Conservation (phyloP, 352 stramenopile genomes). For the Globisporangium echinulatum region DNA sequence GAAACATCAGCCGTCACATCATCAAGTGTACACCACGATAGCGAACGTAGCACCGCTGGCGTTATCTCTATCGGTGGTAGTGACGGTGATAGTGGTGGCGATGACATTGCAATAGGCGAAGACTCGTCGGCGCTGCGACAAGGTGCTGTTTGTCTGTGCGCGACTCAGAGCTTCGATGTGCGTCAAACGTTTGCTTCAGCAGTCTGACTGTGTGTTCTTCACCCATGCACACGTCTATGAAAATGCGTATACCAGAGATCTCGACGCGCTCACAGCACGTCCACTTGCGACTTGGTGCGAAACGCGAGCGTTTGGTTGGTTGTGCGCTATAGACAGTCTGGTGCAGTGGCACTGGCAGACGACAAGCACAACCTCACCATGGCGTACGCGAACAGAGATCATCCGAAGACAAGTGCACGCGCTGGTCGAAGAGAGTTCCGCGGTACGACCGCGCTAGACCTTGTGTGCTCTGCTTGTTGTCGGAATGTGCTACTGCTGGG, state of each 20-base stretch:
- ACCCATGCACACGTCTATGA: not conserved
- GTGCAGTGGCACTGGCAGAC: not conserved
- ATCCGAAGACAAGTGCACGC: not conserved
- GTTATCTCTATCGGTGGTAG: too few relatives aligned
- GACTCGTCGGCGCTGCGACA: too few relatives aligned
- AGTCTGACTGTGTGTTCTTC: not conserved
- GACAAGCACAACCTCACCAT: not conserved
- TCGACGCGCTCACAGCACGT: constrained; percentile 9
- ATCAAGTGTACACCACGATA: too few relatives aligned
- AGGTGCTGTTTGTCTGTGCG: too few relatives aligned
- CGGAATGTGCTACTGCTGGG: not conserved
- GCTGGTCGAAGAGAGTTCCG: not conserved
- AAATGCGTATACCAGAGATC: not conserved
- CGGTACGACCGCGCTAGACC: not conserved
- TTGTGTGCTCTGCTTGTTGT: not conserved
- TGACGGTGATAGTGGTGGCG: too few relatives aligned
- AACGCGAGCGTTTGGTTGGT: not conserved
- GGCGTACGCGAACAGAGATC: not conserved
- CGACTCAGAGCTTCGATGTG: not conserved
- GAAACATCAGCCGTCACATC: too few relatives aligned
- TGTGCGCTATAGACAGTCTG: not conserved
- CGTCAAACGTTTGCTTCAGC: not conserved
- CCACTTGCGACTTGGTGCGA: constrained; percentile 7
- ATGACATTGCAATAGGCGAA: too few relatives aligned
- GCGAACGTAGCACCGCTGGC: too few relatives aligned